Percentiles rank a stretch among this genome's conserved stretches.
Evolutionary conservation across 345 rosid genomes (phyloP).

Genomic region (Geranium rotundifolium): DNA sequence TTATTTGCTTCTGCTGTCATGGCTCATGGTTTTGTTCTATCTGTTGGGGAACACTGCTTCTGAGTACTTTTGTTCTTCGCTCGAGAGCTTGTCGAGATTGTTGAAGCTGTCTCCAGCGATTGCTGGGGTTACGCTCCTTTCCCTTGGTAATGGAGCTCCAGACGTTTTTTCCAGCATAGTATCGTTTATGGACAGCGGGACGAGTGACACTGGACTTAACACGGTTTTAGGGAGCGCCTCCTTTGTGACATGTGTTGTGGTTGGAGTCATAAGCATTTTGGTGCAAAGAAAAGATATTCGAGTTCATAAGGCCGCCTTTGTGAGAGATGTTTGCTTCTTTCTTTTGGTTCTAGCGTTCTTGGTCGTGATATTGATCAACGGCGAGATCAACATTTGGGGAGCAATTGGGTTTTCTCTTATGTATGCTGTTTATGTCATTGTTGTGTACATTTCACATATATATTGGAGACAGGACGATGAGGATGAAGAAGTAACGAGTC

Average conservation of each 20-base stretch:
- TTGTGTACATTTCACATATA: conserved; percentile 37
- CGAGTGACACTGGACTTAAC: conserved; percentile 50
- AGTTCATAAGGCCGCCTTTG: conserved; percentile 42
- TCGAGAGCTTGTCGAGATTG: conserved; percentile 52
- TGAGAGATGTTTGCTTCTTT: conserved; percentile 60
- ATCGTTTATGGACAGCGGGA: conserved; percentile 51
- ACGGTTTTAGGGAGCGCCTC: conserved; percentile 67
- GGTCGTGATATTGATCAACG: conserved; percentile 31
- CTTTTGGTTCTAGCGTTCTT: conserved; percentile 48
- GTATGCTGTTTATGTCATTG: conserved; percentile 46
- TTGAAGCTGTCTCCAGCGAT: conserved; percentile 72
- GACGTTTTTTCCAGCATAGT: conserved; percentile 73
- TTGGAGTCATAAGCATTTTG: conserved; percentile 48
- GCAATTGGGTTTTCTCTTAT: conserved; percentile 43
- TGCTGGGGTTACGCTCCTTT: conserved; percentile 84
- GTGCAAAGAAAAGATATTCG: conserved; percentile 22
- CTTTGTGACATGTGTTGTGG: conserved; percentile 73
- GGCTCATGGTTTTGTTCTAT: conserved; percentile 76
- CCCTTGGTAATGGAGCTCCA: conserved; percentile 87
- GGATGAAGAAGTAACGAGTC: conserved; percentile 6
- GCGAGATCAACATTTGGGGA: conserved; percentile 51
- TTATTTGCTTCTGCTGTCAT: conserved; percentile 33
- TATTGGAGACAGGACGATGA: conserved; percentile 5
- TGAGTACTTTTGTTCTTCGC: conserved; percentile 77
- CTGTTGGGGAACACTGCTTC: conserved; percentile 82